A percentile compares a stretch with the other conserved stretches of the same genome.
Conservation (phyloP, 164 flowering plant species). For the Paratinospora sagittata region DNA sequence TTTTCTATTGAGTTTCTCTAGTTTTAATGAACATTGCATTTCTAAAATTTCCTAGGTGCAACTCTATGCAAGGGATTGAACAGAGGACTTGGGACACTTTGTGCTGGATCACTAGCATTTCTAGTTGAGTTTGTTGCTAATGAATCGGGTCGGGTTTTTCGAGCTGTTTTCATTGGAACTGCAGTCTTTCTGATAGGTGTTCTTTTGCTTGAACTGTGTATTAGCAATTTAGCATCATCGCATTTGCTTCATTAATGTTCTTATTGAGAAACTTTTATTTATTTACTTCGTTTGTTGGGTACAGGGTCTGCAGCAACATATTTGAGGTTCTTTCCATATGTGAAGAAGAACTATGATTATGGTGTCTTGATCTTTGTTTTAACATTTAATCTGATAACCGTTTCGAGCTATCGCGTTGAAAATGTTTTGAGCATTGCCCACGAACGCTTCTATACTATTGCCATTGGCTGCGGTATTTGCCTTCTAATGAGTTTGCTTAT, state of each 20-base stretch:
- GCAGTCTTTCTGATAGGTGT: slow-evolving; percentile 55
- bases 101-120: slow-evolving; percentile 73
- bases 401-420: slow-evolving; percentile 63
- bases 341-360: slow-evolving; percentile 88
- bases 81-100: slow-evolving; percentile 79
- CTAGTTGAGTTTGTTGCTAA: slow-evolving; percentile 58
- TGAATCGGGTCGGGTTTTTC: slow-evolving; percentile 33
- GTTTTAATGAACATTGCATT: not conserved
- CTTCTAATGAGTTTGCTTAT: slow-evolving; percentile 65
- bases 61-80: slow-evolving; percentile 86
- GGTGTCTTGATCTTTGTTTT: slow-evolving; percentile 77
- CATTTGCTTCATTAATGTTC: not conserved
- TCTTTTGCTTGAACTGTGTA: too few species aligned
- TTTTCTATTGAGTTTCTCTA: too few species aligned
- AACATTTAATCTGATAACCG: slow-evolving; percentile 78
- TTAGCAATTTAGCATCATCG: too few species aligned
- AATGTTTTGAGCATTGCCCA: slow-evolving; percentile 58
- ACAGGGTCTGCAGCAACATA: slow-evolving; percentile 44
- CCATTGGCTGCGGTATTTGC: slow-evolving; percentile 76
- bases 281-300: not conserved
- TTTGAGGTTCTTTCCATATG: slow-evolving; percentile 63
- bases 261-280: not conserved
- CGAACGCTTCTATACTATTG: slow-evolving; percentile 62
- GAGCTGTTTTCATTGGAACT: slow-evolving; percentile 60
- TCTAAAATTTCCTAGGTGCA: slow-evolving; percentile 49